A percentile compares a stretch with the other conserved stretches of the same genome.
These are phyloP conservation scores for Plasmodium gallinaceum DNA, from an alignment of 169 alveolate genomes.

Conservation along the genomic window DNA sequence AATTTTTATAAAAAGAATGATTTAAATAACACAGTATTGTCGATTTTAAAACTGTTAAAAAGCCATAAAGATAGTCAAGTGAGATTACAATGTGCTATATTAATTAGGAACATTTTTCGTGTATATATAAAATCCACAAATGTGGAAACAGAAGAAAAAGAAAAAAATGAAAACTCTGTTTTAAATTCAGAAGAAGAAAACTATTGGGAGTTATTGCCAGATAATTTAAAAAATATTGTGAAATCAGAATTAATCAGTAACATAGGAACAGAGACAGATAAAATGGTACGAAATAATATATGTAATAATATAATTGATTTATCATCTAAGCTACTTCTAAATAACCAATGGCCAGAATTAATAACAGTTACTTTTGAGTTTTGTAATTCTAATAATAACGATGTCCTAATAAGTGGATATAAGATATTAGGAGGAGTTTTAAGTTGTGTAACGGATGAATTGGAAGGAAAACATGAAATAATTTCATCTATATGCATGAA, in stretches of 20 bases:
- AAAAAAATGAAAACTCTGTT: conserved; percentile 73
- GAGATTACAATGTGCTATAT: conserved; percentile 83
- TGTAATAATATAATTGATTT: conserved; percentile 86
- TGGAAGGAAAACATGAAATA: conserved; percentile 73
- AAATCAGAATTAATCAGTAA: conserved; percentile 81
- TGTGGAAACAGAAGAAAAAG: conserved; percentile 79
- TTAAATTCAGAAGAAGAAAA: conserved; percentile 61
- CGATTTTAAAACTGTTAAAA: conserved; percentile 80
- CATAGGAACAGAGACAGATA: conserved; percentile 79
- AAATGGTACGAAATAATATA: conserved; percentile 81
- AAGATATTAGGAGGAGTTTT: conserved; percentile 84
- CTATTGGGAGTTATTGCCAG: conserved; percentile 72
- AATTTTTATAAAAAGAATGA: conserved; percentile 79
- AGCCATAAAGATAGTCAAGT: conserved; percentile 82
- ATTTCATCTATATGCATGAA: conserved; percentile 79
- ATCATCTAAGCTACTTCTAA: conserved; percentile 75
- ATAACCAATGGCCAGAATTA: conserved; percentile 87
- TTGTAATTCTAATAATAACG: conserved; percentile 80
- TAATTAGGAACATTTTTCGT: conserved; percentile 81
- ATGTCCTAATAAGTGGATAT: conserved; percentile 83
- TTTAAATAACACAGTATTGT: conserved; percentile 79
- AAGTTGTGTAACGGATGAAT: conserved; percentile 76
- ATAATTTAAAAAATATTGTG: conserved; percentile 75
- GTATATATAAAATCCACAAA: conserved; percentile 79
- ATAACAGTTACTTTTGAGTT: conserved; percentile 80